A percentile compares a stretch with the other conserved stretches of the same genome.
phyloP scores from a whole-genome alignment of 2,329 filamentous ascomycete genomes.

The Stagonosporopsis vannaccii region DNA sequence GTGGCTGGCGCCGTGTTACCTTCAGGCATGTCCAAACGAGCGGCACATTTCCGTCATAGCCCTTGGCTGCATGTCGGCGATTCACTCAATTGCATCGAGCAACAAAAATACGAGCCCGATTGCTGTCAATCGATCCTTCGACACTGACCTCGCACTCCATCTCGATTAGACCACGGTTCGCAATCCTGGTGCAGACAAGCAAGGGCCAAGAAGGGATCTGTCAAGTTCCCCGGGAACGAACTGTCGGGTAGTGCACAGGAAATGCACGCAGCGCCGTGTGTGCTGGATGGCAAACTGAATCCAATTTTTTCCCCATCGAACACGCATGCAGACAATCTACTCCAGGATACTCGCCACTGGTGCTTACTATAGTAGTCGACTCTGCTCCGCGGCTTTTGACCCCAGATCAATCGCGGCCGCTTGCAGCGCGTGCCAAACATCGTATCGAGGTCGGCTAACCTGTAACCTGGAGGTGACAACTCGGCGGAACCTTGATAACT shows the following conservation, averaged over 20 bases:
- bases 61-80: background rate
- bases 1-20: background rate
- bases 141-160: background rate
- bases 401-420: background rate
- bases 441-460: constrained; percentile 1
- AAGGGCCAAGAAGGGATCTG: constrained; percentile 1
- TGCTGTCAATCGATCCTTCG: constrained; percentile 5
- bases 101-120: background rate
- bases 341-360: constrained; percentile 1
- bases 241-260: background rate
- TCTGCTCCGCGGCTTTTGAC: background rate
- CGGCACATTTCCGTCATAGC: constrained; percentile 6
- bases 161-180: constrained; percentile 1
- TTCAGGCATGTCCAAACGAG: constrained; percentile 5
- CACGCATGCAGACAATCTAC: background rate
- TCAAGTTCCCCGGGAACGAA: background rate
- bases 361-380: too few species aligned
- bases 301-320: background rate
- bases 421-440: constrained; percentile 5
- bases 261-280: background rate
- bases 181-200: constrained; percentile 5
- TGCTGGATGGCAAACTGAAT: background rate
- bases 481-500: constrained; percentile 2
- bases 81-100: constrained; percentile 2
- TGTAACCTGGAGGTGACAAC: background rate